phyloP scores from a whole-genome alignment of 228 moss, liverwort and hornwort species.

The Sphagnum magellanicum region DNA sequence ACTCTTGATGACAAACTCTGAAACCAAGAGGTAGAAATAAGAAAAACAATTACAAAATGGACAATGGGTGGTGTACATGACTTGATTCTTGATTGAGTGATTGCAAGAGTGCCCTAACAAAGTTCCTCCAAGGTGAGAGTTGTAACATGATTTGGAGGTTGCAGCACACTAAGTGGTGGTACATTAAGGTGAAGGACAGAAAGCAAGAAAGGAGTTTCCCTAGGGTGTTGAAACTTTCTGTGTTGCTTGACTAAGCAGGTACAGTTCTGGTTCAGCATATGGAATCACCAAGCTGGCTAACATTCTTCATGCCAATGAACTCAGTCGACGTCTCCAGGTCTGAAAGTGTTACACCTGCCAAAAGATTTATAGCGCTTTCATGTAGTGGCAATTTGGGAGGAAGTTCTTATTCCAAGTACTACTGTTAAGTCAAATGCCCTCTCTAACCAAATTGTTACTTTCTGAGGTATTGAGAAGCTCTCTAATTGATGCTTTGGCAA shows the following conservation, averaged over 20 bases:
- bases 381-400: too few relatives aligned
- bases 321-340: constrained; percentile 63
- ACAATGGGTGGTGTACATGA: too few relatives aligned
- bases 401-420: not conserved
- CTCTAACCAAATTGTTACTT: too few relatives aligned
- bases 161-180: not conserved
- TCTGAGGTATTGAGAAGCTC: too few relatives aligned
- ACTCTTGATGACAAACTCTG: too few relatives aligned
- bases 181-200: not conserved
- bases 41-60: too few relatives aligned
- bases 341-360: not conserved
- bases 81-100: too few relatives aligned
- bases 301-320: constrained; percentile 68
- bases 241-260: constrained; percentile 31
- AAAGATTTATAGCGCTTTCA: not conserved
- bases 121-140: too few relatives aligned
- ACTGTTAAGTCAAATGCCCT: not conserved
- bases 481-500: too few relatives aligned
- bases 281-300: constrained; percentile 79
- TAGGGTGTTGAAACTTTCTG: not conserved
- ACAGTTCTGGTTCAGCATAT: constrained; percentile 30
- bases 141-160: not conserved
- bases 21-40: too few relatives aligned
- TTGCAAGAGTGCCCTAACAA: too few relatives aligned
- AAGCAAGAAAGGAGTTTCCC: too few relatives aligned